Base-by-base conservation (phyloP, 257 asterid genomes). In the Capsicum baccatum region DNA sequence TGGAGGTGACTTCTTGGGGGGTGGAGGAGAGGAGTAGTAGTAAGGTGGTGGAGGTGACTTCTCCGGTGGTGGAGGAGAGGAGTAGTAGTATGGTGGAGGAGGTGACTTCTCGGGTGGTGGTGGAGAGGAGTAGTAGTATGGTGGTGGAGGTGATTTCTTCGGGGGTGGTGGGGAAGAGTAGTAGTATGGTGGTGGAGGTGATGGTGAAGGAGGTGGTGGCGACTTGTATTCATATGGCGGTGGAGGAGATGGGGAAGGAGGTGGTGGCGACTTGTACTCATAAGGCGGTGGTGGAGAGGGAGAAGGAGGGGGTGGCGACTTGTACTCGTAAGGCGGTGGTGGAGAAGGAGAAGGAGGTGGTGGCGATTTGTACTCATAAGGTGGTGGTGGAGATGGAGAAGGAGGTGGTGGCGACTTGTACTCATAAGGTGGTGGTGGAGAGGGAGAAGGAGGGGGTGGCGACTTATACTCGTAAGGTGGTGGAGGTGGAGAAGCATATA, bases 21-120 rank as follows among this genome's bases (percentile, higher is more conserved):
- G 90, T 16, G 90, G 90, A 0, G 90, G 88, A 0, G 88, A 85
- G 3, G 42, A 67, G 6, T 87, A 85, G n/a, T 76, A 52, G 79
- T 84, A 84, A 0, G 91, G 92, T 4, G 90, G 90, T 5, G 93
- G 91, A 9, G 91, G 90, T 0, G 91, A 90, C 1, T 83, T 85
- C 59, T 86, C 10, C 0, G 80, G 6, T 0, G 93, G 93, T 2
- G 93, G 89, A 1, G 91, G 89, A 0, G 92, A 87, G 0, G 86
- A 83, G 0, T 56, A 57, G 64, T 88, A 89, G 0, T 71, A 83
- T 16, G 88, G 87, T 0, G 91, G 93, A 6, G 96, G 89, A 0
- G 87, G 92, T 33, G 89, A 87, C 33, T 26, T 26, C 33, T 26
- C 33, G 33, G 33, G 33, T 26, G 33, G 33, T 0, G 47, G 55